Base-by-base conservation (phyloP, 2,329 filamentous ascomycete genomes). In the Alternaria novae-zelandiae region DNA sequence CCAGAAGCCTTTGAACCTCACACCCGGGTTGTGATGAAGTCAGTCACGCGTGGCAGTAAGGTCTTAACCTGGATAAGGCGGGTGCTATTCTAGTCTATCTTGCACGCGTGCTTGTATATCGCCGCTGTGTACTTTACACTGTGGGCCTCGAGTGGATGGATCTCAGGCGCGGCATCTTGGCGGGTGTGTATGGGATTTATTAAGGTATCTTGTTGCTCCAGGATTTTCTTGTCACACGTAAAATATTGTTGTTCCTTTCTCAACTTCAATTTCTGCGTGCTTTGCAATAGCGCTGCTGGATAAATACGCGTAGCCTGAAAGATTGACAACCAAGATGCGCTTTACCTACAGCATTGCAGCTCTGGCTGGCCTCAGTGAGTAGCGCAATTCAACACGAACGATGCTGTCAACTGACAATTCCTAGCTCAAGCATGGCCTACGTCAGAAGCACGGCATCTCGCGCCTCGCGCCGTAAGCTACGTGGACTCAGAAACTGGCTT, bases 401-500 rank as follows among this genome's bases (percentile, higher is more conserved):
- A 1, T 2, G 6, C 2, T 53, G 6, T 13, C 15, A 32, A 30
- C 56, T 66, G 3, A 66, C 12, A 13, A 1, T 7, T 3, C 9
- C 7, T 50, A 76, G 74, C 59, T 36, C 50, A 68, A 26, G 68
- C 65, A 25, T 65, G 59, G 50, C 74, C 72, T 30, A 61, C 63
- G 10, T 57, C 57, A 21, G 61, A 57, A 8, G 5, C 54, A 2
- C 53, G 47, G 2, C 54, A 10, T 3, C 36, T 67, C n/a, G 56
- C 56, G 20, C 62, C 67, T 23, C 64, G 64, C 13, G 66, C 73
- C 3, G 60, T 70, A 26, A 55, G 67, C n/a, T 69, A 67, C 57
- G 51, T 66, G 2, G 75, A 78, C 61, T 53, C 67, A 26, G 75
- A 77, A 53, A 78, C 74, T 23, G 75, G 75, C 53, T 78, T 78